phyloP scores from a whole-genome alignment of 805 yeast genomes.

The Vanderwaltozyma yarrowii region DNA sequence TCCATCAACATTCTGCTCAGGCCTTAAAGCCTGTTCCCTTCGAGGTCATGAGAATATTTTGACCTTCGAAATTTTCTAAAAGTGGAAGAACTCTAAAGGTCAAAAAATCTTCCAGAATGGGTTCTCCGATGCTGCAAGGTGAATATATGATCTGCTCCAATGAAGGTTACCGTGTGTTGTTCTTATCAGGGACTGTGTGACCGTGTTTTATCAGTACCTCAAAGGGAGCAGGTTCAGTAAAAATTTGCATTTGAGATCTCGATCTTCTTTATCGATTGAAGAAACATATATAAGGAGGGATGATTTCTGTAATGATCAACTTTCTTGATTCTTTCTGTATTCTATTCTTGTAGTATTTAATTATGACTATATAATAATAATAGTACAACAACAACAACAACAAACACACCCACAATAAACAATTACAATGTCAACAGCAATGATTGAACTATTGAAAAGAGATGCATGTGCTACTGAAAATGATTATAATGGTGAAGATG shows the following conservation, averaged over 20 bases:
- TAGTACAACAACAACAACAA: neutral
- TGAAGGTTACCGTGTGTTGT: too few species aligned
- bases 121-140: neutral
- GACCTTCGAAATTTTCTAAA: neutral
- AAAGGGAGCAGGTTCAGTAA: too few species aligned
- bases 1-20: too few species aligned
- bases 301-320: too few species aligned
- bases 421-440: neutral
- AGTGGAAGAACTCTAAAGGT: neutral
- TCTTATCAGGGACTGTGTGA: too few species aligned
- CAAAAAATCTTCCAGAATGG: neutral
- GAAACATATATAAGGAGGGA: neutral
- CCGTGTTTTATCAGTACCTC: too few species aligned
- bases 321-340: too few species aligned
- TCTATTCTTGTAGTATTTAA: too few species aligned
- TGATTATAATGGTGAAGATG: conserved; percentile 35
- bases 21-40: neutral
- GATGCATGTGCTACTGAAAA: conserved; percentile 31
- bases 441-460: neutral
- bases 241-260: too few species aligned
- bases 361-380: too few species aligned
- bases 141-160: neutral
- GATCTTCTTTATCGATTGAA: too few species aligned
- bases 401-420: neutral
- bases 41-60: neutral